These are phyloP conservation scores for Phytophthora fragariae DNA, from an alignment of 352 stramenopile genomes.

Conservation along the genomic window DNA sequence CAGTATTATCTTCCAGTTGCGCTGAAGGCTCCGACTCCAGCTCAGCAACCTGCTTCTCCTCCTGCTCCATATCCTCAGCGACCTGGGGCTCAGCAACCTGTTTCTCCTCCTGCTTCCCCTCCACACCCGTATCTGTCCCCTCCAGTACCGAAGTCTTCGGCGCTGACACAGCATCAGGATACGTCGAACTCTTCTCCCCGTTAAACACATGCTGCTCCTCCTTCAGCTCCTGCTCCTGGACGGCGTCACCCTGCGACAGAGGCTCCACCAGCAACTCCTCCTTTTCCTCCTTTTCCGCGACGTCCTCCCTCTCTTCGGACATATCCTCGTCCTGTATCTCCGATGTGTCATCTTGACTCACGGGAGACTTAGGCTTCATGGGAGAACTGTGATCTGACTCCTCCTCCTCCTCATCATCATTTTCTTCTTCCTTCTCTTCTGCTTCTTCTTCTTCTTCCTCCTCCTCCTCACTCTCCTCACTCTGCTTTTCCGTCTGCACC, in stretches of 20 bases:
- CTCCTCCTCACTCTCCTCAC: conserved; percentile 1
- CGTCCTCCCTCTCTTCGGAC: too few relatives aligned
- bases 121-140: not conserved
- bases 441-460: conserved; percentile 4
- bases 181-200: not conserved
- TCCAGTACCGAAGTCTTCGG: not conserved
- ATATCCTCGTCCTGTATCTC: not conserved
- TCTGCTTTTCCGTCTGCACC: not conserved
- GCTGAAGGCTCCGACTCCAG: not conserved
- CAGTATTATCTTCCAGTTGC: conserved; percentile 6
- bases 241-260: not conserved
- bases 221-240: not conserved
- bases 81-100: not conserved
- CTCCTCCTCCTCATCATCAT: not conserved
- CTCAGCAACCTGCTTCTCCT: not conserved
- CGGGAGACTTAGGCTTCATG: not conserved
- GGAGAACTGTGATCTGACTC: not conserved
- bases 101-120: not conserved
- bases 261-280: not conserved
- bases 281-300: not conserved
- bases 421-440: not conserved
- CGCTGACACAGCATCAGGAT: not conserved
- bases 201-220: not conserved
- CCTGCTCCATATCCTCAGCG: not conserved
- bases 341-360: not conserved